Evolutionary conservation across 225 moss, liverwort and hornwort genomes (phyloP), one percentile per base, ranked within the genome.

Genomic region (Lunularia cruciata): DNA sequence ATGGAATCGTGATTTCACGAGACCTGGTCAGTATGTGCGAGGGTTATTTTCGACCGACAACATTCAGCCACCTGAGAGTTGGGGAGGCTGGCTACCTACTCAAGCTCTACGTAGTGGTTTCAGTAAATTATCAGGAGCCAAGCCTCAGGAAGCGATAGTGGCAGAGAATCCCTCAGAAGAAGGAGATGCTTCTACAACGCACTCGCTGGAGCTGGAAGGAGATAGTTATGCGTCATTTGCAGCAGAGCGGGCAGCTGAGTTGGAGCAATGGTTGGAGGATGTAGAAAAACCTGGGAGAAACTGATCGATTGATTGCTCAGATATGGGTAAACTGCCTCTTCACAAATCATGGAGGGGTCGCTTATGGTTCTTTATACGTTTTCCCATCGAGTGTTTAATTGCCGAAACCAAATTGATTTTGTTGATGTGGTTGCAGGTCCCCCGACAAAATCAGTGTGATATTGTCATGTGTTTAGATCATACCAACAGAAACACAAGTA

Each of bases 191-290:
- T 23, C 37, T 12, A 67, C 16, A 8, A 67, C 25, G 20, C 65
- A 74, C 22, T 47, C 31, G 42, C 47, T 81, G 70, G 63, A 82
- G 9, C 20, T 65, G 12, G 82, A 82, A 68, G 65, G 49, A 32
- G 82, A 71, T 9, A 75, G 67, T 63, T 74, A 67, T 33, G 77
- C 67, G 6, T 56, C 47, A 55, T 82, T 78, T 63, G 71, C 74
- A 3, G 77, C 66, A 57, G 77, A 78, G 72, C 74, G 74, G 47
- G 74, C 74, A 5, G 82, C 77, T 42, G 62, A 75, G 67, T 67
- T 82, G 26, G 82, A 82, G 67, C 67, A 75, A 45, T 82, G 82
- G 82, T 68, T 82, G 31, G 51, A 74, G 26, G 81, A 70, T 18
- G 53, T 15, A 40, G 57, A 47, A 39, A 25, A 22, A 38, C 47